Base-by-base conservation (phyloP, 129 eudicot species). In the Gnaphalium uliginosum region DNA sequence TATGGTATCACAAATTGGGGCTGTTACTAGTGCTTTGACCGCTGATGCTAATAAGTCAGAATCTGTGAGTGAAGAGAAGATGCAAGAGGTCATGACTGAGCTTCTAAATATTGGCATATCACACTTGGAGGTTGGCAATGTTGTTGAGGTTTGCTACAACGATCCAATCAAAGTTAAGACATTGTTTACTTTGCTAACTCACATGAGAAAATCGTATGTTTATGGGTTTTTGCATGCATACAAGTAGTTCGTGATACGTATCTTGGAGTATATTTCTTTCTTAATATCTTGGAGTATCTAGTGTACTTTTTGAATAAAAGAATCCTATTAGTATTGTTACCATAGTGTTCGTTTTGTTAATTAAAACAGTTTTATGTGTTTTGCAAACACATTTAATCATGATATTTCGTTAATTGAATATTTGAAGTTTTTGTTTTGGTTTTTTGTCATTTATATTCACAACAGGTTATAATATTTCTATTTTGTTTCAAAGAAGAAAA, bases 71-170 rank as follows among this genome's bases (percentile, higher is more conserved):
- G 73, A 39, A 22, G 73, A 68, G 19, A 39, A 6, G 59, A 68
- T 68, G 73, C 32, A 25, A 39, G 73, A 68, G 37, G 73, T 69
- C 1, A 50, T 68, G 51, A 68, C 39, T 37, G 57, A 68, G 13
- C 72, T 68, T 23, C 6, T 68, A 11, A 68, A 43, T 41, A 39
- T 41, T 41, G 75, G 75, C 39, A 18, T 71, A 18, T 71, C 75
- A 29, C 64, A n/a, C 15, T 51, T 51, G 19, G 64, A 71, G 10
- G 63, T 71, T 51, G 75, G 75, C 26, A 51, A 53, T 26, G 75
- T 33, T 57, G 64, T 33, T 50, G 50, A 62, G 68, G 19, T 19
- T 4, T 26, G 41, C 68, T 62, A 25, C 68, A 62, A 15, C n/a
- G 68, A 64, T 29, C 43, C 69, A 11, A 63, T 6, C 46, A 64